These are phyloP conservation scores for Ichthyophthirius multifiliis DNA, from an alignment of 169 alveolate species.

Conservation along the genomic window DNA sequence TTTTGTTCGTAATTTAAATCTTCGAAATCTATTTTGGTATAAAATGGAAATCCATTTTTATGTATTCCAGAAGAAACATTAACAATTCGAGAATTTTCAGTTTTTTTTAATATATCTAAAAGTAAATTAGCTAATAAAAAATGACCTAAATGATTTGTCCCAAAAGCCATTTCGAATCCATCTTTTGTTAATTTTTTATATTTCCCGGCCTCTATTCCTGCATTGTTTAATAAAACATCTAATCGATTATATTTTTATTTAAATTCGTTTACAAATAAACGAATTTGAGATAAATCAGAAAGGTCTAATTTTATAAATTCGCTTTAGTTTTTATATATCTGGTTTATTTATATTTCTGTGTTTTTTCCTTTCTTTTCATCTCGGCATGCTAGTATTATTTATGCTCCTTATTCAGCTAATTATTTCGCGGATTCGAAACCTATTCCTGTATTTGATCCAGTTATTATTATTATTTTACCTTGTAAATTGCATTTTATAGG, in stretches of 20 bases:
- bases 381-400: conserved; percentile 63
- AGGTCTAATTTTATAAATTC: conserved; percentile 50
- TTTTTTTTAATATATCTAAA: conserved; percentile 38
- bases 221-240: conserved; percentile 78
- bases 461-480: conserved; percentile 43
- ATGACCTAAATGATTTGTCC: conserved; percentile 65
- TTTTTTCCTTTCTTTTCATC: conserved; percentile 9
- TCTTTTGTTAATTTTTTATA: conserved; percentile 17
- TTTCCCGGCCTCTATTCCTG: conserved; percentile 63
- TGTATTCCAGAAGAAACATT: conserved; percentile 56
- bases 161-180: conserved; percentile 51
- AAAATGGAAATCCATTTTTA: neutral
- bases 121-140: conserved; percentile 47
- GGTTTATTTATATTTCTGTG: too few relatives aligned
- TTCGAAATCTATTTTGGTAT: neutral
- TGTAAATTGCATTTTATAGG: neutral
- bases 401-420: conserved; percentile 62
- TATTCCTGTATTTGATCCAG: conserved; percentile 78
- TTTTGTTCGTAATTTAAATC: conserved; percentile 10
- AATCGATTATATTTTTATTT: conserved; percentile 22
- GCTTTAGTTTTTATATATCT: too few relatives aligned
- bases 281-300: conserved; percentile 31
- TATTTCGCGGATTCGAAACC: conserved; percentile 73
- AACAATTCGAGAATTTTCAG: conserved; percentile 39
- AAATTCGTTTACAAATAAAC: conserved; percentile 16